phyloP scores from a whole-genome alignment of 2,329 filamentous ascomycete species.

The Huntiella abstrusa region DNA sequence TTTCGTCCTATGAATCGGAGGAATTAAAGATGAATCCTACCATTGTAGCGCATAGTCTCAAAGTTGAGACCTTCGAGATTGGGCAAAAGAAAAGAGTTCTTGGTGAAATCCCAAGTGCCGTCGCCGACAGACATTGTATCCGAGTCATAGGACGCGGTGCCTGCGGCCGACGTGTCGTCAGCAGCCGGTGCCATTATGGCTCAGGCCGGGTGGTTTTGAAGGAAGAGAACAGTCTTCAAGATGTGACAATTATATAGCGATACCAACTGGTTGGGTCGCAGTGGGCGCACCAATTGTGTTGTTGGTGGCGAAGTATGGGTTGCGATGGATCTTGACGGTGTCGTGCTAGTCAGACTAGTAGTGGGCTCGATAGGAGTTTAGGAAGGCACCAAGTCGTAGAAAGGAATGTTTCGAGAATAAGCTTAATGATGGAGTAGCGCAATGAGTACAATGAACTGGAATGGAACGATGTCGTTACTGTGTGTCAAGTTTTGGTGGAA shows the following conservation, averaged over 20 bases:
- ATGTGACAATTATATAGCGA: no score
- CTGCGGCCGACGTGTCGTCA: slow-evolving; percentile 46
- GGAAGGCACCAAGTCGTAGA: no score
- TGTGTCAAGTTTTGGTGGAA: no score
- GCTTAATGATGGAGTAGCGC: no score
- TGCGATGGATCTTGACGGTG: no score
- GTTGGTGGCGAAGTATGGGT: neutral
- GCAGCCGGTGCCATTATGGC: slow-evolving; percentile 40
- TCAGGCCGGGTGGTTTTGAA: neutral
- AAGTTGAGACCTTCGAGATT: slow-evolving; percentile 61
- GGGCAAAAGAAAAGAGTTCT: slow-evolving; percentile 60
- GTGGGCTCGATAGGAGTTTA: no score
- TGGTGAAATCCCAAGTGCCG: slow-evolving; percentile 63
- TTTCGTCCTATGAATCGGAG: no score
- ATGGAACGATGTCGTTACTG: no score
- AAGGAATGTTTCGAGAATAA: no score
- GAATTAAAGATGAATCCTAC: slow-evolving; percentile 23
- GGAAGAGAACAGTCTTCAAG: neutral
- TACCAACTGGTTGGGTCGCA: neutral
- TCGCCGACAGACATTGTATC: slow-evolving; percentile 61
- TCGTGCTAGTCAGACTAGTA: no score
- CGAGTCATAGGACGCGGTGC: slow-evolving; percentile 54
- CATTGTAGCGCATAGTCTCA: slow-evolving; percentile 71
- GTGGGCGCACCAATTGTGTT: neutral
- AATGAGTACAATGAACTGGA: no score